A percentile compares a stretch with the other conserved stretches of the same genome.
phyloP scores from a whole-genome alignment of 164 flowering plant genomes.

The Taxillus chinensis region DNA sequence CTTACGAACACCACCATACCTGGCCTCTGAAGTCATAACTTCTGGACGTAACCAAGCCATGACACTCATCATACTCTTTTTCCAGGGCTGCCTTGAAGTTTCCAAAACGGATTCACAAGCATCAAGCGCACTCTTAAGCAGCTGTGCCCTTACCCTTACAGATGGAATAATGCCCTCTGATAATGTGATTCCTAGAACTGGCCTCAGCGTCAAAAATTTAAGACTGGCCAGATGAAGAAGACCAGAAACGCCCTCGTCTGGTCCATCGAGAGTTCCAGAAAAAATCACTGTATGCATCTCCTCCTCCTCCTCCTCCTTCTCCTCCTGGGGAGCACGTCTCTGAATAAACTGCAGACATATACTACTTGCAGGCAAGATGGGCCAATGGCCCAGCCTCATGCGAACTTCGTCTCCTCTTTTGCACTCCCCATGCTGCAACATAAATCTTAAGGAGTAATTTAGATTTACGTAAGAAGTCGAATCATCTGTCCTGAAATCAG shows the following conservation, averaged over 20 bases:
- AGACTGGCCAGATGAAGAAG: slow-evolving; percentile 66
- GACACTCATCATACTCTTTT: slow-evolving; percentile 75
- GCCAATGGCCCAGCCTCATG: slow-evolving; percentile 77
- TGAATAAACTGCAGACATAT: slow-evolving; percentile 39
- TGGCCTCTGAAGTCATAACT: slow-evolving; percentile 50
- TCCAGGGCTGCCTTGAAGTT: slow-evolving; percentile 55
- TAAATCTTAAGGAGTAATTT: slow-evolving; percentile 39
- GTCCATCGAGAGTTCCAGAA: slow-evolving; percentile 70
- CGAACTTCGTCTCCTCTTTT: slow-evolving; percentile 17
- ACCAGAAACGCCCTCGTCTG: slow-evolving; percentile 69
- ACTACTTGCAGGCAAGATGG: slow-evolving; percentile 35
- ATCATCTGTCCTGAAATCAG: slow-evolving; percentile 15
- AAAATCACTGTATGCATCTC: slow-evolving; percentile 27
- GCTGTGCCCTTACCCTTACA: slow-evolving; percentile 58
- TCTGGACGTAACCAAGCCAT: slow-evolving; percentile 94
- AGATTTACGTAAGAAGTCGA: slow-evolving; percentile 18
- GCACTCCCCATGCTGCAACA: slow-evolving; percentile 27
- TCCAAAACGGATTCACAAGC: slow-evolving; percentile 64
- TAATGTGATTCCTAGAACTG: slow-evolving; percentile 24
- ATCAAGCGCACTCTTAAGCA: slow-evolving; percentile 54
- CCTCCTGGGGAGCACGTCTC: not conserved
- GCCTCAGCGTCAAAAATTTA: slow-evolving; percentile 56
- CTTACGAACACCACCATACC: slow-evolving; percentile 49
- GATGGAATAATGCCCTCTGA: slow-evolving; percentile 22
- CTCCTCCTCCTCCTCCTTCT: slow-evolving; percentile 8